phyloP scores from a whole-genome alignment of 768 basidiomycete species.

The Leccinum boreale region DNA sequence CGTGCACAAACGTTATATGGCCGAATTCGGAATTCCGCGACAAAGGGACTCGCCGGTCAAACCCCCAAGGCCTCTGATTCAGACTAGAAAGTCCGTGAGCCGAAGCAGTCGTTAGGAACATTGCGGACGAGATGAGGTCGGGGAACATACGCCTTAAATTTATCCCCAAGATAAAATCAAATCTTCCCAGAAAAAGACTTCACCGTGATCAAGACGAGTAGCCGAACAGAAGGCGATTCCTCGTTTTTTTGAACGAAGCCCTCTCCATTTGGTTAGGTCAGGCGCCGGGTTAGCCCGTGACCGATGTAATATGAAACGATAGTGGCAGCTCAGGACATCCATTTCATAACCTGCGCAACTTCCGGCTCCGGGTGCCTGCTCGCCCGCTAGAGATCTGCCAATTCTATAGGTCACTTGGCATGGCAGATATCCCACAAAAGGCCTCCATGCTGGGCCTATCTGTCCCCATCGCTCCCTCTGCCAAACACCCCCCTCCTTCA shows the following conservation, averaged over 20 bases:
- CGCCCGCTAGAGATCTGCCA: neutral
- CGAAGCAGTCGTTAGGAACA: neutral
- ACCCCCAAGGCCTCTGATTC: neutral
- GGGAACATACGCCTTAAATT: neutral
- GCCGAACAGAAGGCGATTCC: neutral
- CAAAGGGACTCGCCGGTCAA: neutral
- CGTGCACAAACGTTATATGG: neutral
- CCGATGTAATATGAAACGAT: neutral
- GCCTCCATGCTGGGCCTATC: no score
- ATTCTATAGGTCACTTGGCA: neutral
- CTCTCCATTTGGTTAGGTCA: neutral
- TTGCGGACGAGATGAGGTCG: no score
- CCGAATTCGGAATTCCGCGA: neutral
- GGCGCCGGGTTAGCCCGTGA: no score
- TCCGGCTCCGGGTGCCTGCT: neutral
- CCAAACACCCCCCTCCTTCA: neutral
- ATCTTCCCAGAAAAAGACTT: neutral
- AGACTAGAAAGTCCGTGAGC: neutral
- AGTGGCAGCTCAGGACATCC: neutral
- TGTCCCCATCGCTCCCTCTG: neutral
- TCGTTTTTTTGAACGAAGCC: neutral
- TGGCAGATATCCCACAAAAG: constrained; percentile 6
- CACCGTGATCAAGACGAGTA: neutral
- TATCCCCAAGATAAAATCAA: neutral
- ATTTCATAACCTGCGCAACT: neutral